These are phyloP conservation scores for Cucurbitaria berberidis DNA, from an alignment of 2,329 filamentous ascomycete species.

Conservation along the genomic window DNA sequence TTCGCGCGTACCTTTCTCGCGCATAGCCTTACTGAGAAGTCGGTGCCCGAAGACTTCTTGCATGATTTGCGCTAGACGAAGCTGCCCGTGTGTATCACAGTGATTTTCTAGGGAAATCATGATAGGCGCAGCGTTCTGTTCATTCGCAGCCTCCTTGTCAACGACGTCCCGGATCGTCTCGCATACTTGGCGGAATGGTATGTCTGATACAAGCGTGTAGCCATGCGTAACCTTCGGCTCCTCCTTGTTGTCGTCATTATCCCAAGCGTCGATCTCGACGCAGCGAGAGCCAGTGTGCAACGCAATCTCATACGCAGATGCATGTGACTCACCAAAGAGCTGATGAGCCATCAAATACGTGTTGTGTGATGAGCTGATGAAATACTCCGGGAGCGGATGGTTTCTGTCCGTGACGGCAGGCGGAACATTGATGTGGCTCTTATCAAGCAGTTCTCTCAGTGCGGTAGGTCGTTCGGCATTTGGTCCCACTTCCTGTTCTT, in stretches of 20 bases:
- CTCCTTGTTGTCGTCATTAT: constrained; percentile 63
- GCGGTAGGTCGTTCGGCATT: constrained; percentile 53
- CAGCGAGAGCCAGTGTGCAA: constrained; percentile 69
- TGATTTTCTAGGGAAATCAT: constrained; percentile 73
- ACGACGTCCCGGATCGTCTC: constrained; percentile 68
- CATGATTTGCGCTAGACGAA: constrained; percentile 69
- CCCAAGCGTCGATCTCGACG: constrained; percentile 78
- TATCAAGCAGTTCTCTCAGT: constrained; percentile 61
- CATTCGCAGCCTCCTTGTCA: constrained; percentile 62
- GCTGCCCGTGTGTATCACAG: constrained; percentile 65
- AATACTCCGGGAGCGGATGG: constrained; percentile 71
- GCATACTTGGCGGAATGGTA: constrained; percentile 69
- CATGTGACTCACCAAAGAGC: constrained; percentile 68
- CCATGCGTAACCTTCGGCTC: constrained; percentile 76
- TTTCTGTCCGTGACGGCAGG: constrained; percentile 61
- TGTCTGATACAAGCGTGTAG: constrained; percentile 70
- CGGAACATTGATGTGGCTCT: constrained; percentile 65
- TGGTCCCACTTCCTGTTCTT: constrained; percentile 55
- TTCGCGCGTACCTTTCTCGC: constrained; percentile 62
- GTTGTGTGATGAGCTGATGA: constrained; percentile 75
- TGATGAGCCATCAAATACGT: constrained; percentile 75
- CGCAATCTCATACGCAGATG: constrained; percentile 67
- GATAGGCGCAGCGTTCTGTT: constrained; percentile 62
- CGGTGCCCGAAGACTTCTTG: constrained; percentile 66
- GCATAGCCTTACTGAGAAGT: constrained; percentile 64